Conservation (phyloP, 768 basidiomycete genomes). For the Lactifluus hygrophoroides region DNA sequence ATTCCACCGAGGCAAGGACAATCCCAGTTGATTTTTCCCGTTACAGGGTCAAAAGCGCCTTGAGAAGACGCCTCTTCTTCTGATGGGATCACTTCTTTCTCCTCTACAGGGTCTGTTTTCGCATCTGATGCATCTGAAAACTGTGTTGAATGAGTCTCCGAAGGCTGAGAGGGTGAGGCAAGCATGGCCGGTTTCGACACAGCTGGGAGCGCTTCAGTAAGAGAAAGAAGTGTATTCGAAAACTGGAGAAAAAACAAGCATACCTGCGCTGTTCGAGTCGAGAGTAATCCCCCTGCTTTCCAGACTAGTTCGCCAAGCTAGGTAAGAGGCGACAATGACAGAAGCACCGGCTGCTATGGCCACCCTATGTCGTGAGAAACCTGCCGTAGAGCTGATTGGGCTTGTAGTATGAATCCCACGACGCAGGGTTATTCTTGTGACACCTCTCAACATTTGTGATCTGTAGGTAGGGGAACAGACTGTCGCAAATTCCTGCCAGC, state of each 20-base stretch:
- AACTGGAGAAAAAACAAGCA: background rate
- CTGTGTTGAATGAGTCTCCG: conserved; percentile 1
- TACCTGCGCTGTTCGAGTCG: conserved; percentile 19
- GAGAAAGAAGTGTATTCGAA: conserved; percentile 10
- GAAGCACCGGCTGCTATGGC: conserved; percentile 26
- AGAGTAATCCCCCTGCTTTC: conserved; percentile 21
- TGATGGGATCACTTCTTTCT: conserved; percentile 21
- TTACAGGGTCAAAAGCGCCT: conserved; percentile 87
- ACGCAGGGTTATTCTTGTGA: conserved; percentile 9
- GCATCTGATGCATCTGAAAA: background rate
- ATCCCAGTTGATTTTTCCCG: conserved; percentile 99
- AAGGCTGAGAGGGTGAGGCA: background rate
- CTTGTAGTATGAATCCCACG: conserved; percentile 15
- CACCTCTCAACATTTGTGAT: conserved; percentile 14
- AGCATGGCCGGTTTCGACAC: conserved; percentile 5
- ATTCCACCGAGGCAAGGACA: conserved; percentile 98
- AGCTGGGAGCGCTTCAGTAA: conserved; percentile 3
- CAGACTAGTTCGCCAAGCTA: conserved; percentile 26
- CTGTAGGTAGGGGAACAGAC: background rate
- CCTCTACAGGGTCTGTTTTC: background rate
- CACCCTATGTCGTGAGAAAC: conserved; percentile 15
- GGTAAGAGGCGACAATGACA: conserved; percentile 27
- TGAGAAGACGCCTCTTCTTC: conserved; percentile 24
- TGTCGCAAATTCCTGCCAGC: background rate
- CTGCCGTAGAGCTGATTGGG: background rate